These are phyloP conservation scores for Cercospora berteroae DNA, from an alignment of 2,329 filamentous ascomycete species.

Conservation along the genomic window DNA sequence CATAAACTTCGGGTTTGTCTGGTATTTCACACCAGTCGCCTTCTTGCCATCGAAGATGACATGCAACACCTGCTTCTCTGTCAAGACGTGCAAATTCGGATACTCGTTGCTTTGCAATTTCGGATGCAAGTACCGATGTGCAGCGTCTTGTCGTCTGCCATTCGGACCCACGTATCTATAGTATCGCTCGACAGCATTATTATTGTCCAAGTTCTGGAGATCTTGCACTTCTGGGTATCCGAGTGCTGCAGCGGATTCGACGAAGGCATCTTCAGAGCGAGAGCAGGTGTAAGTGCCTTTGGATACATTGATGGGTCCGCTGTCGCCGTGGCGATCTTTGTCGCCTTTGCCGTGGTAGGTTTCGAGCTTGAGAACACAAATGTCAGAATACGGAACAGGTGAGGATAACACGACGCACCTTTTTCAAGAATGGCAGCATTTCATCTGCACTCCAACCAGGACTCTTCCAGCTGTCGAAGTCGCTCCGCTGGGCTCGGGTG, in stretches of 20 bases:
- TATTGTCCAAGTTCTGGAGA: slow-evolving; percentile 51
- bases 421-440: slow-evolving; percentile 55
- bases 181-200: slow-evolving; percentile 45
- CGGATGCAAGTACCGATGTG: slow-evolving; percentile 55
- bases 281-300: slow-evolving; percentile 47
- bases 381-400: background rate
- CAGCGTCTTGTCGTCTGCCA: slow-evolving; percentile 58
- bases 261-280: slow-evolving; percentile 49
- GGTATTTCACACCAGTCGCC: slow-evolving; percentile 61
- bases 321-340: slow-evolving; percentile 50
- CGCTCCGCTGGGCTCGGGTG: slow-evolving; percentile 46
- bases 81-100: slow-evolving; percentile 59
- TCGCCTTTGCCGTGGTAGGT: slow-evolving; percentile 54
- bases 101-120: slow-evolving; percentile 50
- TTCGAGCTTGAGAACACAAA: slow-evolving; percentile 45
- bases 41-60: slow-evolving; percentile 39
- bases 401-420: slow-evolving; percentile 37
- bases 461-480: slow-evolving; percentile 55
- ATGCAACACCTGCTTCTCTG: slow-evolving; percentile 57
- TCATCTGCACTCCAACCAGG: slow-evolving; percentile 54
- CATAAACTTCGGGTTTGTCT: slow-evolving; percentile 45
- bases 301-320: slow-evolving; percentile 58
- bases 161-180: slow-evolving; percentile 51
- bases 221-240: slow-evolving; percentile 55
- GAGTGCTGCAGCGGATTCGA: slow-evolving; percentile 48